Evolutionary conservation across 768 basidiomycete species (phyloP).

Genomic region (Leccinum sublutescens): DNA sequence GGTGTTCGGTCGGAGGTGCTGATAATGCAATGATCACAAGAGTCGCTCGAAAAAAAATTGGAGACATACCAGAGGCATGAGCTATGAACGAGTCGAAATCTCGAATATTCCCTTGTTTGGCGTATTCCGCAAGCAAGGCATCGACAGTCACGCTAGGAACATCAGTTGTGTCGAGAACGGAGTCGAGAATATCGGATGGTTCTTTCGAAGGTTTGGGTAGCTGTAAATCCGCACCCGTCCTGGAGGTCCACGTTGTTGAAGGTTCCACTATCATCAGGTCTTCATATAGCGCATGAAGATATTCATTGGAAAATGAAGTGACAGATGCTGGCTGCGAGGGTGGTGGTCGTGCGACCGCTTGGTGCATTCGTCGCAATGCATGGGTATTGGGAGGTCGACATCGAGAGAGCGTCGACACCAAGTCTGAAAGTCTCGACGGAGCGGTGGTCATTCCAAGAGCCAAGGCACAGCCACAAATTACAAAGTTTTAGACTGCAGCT

Average conservation of each 20-base stretch:
- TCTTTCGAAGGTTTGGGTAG: background rate
- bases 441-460: constrained; percentile 3
- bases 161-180: constrained; percentile 1
- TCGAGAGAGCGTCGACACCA: constrained; percentile 8
- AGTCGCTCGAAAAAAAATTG: background rate
- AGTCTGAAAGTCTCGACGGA: constrained; percentile 4
- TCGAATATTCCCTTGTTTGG: constrained; percentile 42
- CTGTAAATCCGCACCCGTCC: constrained; percentile 5
- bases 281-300: constrained; percentile 35
- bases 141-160: constrained; percentile 46
- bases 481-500: too few species aligned
- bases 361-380: constrained; percentile 20
- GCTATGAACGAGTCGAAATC: constrained; percentile 47
- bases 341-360: constrained; percentile 7
- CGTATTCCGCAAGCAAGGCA: constrained; percentile 48
- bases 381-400: background rate
- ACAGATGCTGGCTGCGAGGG: background rate
- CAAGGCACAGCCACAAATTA: background rate
- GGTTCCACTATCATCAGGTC: constrained; percentile 36
- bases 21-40: constrained; percentile 12
- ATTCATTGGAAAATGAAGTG: constrained; percentile 21
- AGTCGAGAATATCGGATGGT: constrained; percentile 4
- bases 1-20: constrained; percentile 46
- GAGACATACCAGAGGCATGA: constrained; percentile 42
- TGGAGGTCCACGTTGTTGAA: constrained; percentile 4